Conservation (phyloP, 73 alveolate genomes). For the Urostyla sp. region DNA sequence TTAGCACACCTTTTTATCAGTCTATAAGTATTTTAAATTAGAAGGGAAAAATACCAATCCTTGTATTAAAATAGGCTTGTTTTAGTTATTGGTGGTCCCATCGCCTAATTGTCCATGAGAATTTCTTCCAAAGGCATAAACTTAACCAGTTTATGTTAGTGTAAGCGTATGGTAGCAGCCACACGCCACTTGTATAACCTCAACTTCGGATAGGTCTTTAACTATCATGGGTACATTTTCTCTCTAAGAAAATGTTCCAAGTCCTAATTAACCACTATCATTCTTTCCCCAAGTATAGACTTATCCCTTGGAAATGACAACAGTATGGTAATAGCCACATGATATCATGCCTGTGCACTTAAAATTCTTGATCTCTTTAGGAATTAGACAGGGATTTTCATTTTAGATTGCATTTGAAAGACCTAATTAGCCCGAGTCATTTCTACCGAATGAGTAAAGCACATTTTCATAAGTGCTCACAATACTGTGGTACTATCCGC, state of each 20-base stretch:
- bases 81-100: conserved; percentile 57
- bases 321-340: conserved; percentile 86
- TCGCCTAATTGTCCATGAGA: conserved; percentile 76
- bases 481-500: conserved; percentile 91
- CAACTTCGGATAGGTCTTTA: conserved; percentile 78
- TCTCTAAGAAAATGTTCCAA: conserved; percentile 64
- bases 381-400: conserved; percentile 70
- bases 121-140: conserved; percentile 70
- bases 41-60: not conserved
- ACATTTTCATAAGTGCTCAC: conserved; percentile 80
- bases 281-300: conserved; percentile 93
- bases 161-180: conserved; percentile 96
- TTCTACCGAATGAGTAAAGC: conserved; percentile 87
- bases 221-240: conserved; percentile 59
- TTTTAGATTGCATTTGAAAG: conserved; percentile 56
- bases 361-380: conserved; percentile 59
- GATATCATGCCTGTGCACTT: conserved; percentile 66
- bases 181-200: conserved; percentile 87
- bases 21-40: not conserved
- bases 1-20: conserved; percentile 63
- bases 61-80: conserved; percentile 58
- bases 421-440: conserved; percentile 86
- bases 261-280: conserved; percentile 92
- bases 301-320: conserved; percentile 78
- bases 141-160: conserved; percentile 65